Evolutionary conservation across 2,329 filamentous ascomycete species (phyloP), one percentile per base, ranked within the genome.

Genomic region (Paecilomyces sp.): DNA sequence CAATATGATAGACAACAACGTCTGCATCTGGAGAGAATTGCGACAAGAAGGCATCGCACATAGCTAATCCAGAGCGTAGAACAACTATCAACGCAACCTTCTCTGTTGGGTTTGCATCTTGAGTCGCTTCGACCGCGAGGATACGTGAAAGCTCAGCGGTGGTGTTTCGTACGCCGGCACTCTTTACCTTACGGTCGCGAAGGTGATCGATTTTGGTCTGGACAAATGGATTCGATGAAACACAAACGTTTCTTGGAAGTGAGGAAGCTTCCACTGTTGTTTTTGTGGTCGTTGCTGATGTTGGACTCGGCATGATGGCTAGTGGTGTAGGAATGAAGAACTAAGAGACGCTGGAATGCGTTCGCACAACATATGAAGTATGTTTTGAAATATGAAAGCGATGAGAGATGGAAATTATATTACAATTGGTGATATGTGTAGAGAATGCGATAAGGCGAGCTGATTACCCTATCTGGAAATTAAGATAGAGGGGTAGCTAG

Each of bases 21-120:
- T 71, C 64, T 0, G 67, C 65, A 22, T 70, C 66, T 30, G 58
- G 67, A 47, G 63, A 65, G 58, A 67, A 61, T 51, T 58, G 63
- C 55, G 60, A 68, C 28, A 74, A 54, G 59, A 76, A 76, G 1
- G 71, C 61, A 41, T 77, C 74, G 25, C 66, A 68, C 75, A 77
- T 77, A 31, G 70, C 66, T 4, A 77, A 61, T 1, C 75, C 74
- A 3, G 74, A 76, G 12, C 75, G 74, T 31, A 75, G 64, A 34
- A 75, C 65, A 51, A 73, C 68, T 22, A 65, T 63, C 51, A 65
- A 54, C 5, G 57, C 63, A 22, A 65, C 57, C 36, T 62, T 63
- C 50, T 60, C 62, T 25, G 55, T 33, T 13, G 50, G 57, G 22
- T 18, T 50, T 28, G 56, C 56, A 54, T 60, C 57, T 36, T 59